These are phyloP conservation scores for Lizonia empirigonia DNA, from an alignment of 2,329 filamentous ascomycete species.

Conservation along the genomic window DNA sequence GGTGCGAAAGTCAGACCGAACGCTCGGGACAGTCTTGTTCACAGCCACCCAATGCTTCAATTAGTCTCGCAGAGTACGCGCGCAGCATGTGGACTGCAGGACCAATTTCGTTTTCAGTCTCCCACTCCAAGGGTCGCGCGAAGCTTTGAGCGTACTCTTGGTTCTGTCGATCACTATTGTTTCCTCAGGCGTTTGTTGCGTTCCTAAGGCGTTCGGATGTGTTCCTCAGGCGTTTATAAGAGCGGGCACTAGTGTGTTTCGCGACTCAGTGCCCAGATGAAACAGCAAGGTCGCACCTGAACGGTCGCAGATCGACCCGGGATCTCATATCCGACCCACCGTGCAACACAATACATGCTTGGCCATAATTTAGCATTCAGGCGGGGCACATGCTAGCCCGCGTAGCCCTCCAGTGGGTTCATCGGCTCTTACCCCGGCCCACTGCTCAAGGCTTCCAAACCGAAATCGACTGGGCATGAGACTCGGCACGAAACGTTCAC, in stretches of 20 bases:
- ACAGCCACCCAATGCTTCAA: not conserved
- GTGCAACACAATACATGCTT: slow-evolving; percentile 15
- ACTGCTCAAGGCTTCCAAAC: slow-evolving; percentile 11
- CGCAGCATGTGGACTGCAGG: not conserved
- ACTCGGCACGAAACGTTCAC: slow-evolving; percentile 13
- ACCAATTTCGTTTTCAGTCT: too few species aligned
- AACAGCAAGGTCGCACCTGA: slow-evolving; percentile 18
- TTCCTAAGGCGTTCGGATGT: slow-evolving; percentile 4
- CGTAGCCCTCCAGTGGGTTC: not conserved
- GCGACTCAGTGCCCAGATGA: slow-evolving; percentile 11
- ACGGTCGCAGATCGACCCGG: slow-evolving; percentile 14
- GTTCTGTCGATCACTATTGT: slow-evolving; percentile 4
- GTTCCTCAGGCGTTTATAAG: slow-evolving; percentile 15
- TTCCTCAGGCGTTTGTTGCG: slow-evolving; percentile 10
- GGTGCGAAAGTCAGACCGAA: not conserved
- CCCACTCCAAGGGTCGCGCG: not conserved
- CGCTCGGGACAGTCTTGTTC: not conserved
- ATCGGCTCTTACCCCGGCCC: not conserved
- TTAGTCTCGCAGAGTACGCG: not conserved
- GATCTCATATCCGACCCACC: slow-evolving; percentile 6
- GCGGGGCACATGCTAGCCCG: not conserved
- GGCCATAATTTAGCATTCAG: slow-evolving; percentile 2
- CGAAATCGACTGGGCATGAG: slow-evolving; percentile 12
- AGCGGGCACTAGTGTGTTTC: slow-evolving; percentile 7
- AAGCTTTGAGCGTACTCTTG: not conserved